phyloP scores from a whole-genome alignment of 371 early-diverging fungal species.

The Rozella allomycis region DNA sequence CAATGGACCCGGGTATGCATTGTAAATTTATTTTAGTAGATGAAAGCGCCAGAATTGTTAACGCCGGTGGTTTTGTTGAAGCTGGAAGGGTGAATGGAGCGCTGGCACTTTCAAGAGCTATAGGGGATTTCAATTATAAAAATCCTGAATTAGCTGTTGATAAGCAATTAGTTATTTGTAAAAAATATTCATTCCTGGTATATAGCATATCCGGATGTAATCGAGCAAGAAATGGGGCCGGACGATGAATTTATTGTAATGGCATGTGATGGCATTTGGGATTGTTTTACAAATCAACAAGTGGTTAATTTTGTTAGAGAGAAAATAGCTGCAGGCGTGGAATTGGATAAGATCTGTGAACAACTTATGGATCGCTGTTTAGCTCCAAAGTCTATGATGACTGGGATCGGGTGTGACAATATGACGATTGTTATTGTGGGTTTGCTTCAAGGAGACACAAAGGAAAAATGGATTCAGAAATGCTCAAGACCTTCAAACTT shows the following conservation, averaged over 20 bases:
- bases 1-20: slow-evolving; percentile 32
- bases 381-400: slow-evolving; percentile 48
- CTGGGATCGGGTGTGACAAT: slow-evolving; percentile 91
- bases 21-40: slow-evolving; percentile 8
- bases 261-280: slow-evolving; percentile 97
- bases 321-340: slow-evolving; percentile 25
- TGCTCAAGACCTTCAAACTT: no score
- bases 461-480: slow-evolving; percentile 56
- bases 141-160: slow-evolving; percentile 44
- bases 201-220: slow-evolving; percentile 54
- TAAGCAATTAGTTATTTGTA: slow-evolving; percentile 58
- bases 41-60: slow-evolving; percentile 54
- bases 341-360: slow-evolving; percentile 54
- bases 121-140: slow-evolving; percentile 94
- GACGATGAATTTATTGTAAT: slow-evolving; percentile 77
- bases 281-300: slow-evolving; percentile 73
- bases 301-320: slow-evolving; percentile 55
- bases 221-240: slow-evolving; percentile 28
- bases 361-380: slow-evolving; percentile 70
- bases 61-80: slow-evolving; percentile 84
- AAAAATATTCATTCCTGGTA: no score
- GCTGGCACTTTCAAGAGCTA: slow-evolving; percentile 77
- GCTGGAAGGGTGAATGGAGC: slow-evolving; percentile 91
- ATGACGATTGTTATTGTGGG: slow-evolving; percentile 88
- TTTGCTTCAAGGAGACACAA: slow-evolving; percentile 44